phyloP scores from a whole-genome alignment of 2,329 filamentous ascomycete genomes.

The Aureobasidium sp. region DNA sequence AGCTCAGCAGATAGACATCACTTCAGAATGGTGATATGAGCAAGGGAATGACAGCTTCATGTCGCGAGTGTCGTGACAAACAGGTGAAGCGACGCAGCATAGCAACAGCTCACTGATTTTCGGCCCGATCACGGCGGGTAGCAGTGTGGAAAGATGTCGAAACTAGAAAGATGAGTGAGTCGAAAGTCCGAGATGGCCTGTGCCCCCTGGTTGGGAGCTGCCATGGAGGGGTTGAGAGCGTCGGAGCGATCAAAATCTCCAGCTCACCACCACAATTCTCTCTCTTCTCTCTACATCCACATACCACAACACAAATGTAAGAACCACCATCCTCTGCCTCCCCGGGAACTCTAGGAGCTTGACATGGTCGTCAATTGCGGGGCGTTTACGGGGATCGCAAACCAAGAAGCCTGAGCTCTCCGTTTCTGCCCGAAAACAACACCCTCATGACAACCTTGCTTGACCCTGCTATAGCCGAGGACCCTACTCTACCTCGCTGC shows the following conservation, averaged over 20 bases:
- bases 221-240: slow-evolving; percentile 1
- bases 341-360: slow-evolving; percentile 6
- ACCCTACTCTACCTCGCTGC: not conserved
- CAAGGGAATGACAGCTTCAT: not conserved
- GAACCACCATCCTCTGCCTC: not conserved
- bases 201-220: slow-evolving; percentile 1
- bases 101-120: not conserved
- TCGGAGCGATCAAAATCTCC: not conserved
- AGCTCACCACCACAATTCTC: not conserved
- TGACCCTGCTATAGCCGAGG: slow-evolving; percentile 9
- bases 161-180: not conserved
- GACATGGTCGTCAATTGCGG: slow-evolving; percentile 4
- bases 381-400: not conserved
- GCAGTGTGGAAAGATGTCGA: not conserved
- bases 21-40: not conserved
- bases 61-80: not conserved
- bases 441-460: not conserved
- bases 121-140: slow-evolving; percentile 4
- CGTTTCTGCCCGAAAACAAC: slow-evolving; percentile 8
- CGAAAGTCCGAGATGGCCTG: not conserved
- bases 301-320: not conserved
- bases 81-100: not conserved
- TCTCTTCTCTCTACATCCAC: slow-evolving; percentile 3
- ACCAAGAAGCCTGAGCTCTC: not conserved
- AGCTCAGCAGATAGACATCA: not conserved